Percentiles rank a stretch among this genome's conserved stretches.
Evolutionary conservation across 1,284 basidiomycete genomes (phyloP).

Genomic region (Tilletia walkeri): DNA sequence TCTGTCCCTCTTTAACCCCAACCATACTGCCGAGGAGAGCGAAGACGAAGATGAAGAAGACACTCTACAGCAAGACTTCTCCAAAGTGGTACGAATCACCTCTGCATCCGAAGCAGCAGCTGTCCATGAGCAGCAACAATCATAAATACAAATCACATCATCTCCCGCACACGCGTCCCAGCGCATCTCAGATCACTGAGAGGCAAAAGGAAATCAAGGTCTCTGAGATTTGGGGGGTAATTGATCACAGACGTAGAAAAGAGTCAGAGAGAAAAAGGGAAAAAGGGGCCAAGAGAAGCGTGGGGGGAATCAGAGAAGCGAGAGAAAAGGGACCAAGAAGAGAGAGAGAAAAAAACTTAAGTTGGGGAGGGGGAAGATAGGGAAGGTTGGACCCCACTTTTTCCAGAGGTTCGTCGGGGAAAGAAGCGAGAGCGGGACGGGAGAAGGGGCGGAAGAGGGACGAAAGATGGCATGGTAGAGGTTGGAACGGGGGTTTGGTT

Average conservation of each 20-base stretch:
- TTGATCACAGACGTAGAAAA: neutral
- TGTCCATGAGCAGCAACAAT: neutral
- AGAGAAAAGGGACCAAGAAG: neutral
- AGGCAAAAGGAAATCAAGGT: neutral
- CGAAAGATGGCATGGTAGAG: neutral
- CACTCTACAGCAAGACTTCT: slow-evolving; percentile 31
- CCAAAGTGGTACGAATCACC: slow-evolving; percentile 39
- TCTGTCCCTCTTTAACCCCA: slow-evolving; percentile 12
- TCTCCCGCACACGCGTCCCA: too few relatives aligned
- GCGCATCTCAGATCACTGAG: too few relatives aligned
- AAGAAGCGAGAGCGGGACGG: too few relatives aligned
- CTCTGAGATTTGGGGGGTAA: too few relatives aligned
- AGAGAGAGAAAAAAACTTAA: slow-evolving; percentile 1
- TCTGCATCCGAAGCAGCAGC: slow-evolving; percentile 8
- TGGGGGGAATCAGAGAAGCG: slow-evolving; percentile 7
- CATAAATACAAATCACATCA: too few relatives aligned
- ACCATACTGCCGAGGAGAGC: slow-evolving; percentile 23
- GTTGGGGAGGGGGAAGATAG: neutral
- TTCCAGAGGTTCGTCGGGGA: too few relatives aligned
- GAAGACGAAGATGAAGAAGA: slow-evolving; percentile 15
- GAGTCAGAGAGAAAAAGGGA: neutral
- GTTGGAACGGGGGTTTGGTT: neutral
- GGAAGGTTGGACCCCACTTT: neutral
- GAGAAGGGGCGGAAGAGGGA: neutral
- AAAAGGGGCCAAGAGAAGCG: neutral